Base-by-base conservation (phyloP, 2,329 filamentous ascomycete species). In the Anisogramma anomala region DNA sequence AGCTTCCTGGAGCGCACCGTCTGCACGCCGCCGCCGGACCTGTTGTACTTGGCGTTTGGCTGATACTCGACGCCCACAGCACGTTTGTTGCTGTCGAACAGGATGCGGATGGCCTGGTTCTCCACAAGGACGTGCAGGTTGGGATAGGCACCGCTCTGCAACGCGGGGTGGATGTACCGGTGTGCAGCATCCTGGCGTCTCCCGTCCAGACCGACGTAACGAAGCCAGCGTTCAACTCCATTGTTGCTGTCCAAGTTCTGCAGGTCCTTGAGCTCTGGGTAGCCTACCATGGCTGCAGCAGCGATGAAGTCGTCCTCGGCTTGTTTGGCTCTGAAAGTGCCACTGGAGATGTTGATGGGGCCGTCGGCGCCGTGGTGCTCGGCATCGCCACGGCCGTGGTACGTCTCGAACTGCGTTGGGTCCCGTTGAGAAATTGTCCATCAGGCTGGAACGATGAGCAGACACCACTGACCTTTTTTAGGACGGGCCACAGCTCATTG, bases 161-260 rank as follows among this genome's bases (percentile, higher is more conserved):
- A 51, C 22, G 51, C 49, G 7, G 57, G 55, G 34, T 58, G 56
- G 10, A 60, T 39, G 41, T 55, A 60, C 11, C 60, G 51, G 43
- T 71, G 66, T 0, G 74, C 74, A 1, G 73, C 60, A 48, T 79
- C 75, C 50, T 77, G 72, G n/a, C 75, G 67, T 31, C 61, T 60
- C 13, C 74, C 74, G 2, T 74, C 65, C 0, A 58, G 61, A 1
- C 58, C 58, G 5, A 76, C 62, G 46, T 71, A 76, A n/a, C 65
- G 59, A 19, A 63, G 53, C 61, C 65, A 65, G 48, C 66, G 58
- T 55, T 66, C 35, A 11, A 46, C 43, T 8, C 39, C 56, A 14
- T 59, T 59, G 35, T 52, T 52, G 36, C 59, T 45, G 0, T 71
- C 63, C 0, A 79, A 58, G 36, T 66, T 63, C 36, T 77, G 66